phyloP scores from a whole-genome alignment of 495 filamentous ascomycete species.

The Schizothecium vesticola region DNA sequence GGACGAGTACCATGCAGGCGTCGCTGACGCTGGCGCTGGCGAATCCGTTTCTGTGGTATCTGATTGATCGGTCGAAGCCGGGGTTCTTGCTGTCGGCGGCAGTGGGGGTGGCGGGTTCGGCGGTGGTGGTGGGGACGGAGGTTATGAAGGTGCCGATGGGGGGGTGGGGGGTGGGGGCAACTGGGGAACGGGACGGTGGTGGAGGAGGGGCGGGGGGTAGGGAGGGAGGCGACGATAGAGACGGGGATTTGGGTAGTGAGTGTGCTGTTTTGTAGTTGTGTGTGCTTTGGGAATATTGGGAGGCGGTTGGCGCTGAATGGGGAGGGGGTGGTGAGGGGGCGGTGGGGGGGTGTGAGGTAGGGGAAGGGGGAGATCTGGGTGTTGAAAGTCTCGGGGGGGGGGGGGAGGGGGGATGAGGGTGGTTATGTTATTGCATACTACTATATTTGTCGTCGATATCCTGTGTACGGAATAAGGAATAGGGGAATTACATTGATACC shows the following conservation, averaged over 20 bases:
- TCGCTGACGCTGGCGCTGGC: conserved; percentile 85
- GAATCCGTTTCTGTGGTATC: conserved; percentile 93
- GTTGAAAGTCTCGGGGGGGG: too few relatives aligned
- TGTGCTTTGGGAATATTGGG: conserved; percentile 96
- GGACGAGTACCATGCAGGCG: conserved; percentile 90
- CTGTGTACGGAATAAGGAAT: neutral
- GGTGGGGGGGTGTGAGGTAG: conserved; percentile 34
- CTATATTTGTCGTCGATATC: neutral
- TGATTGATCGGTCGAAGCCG: conserved; percentile 82
- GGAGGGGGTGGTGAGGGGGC: conserved; percentile 27
- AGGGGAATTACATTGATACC: neutral
- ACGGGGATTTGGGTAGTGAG: conserved; percentile 82
- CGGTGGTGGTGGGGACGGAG: conserved; percentile 49
- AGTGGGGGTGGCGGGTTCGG: conserved; percentile 64
- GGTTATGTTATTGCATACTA: neutral
- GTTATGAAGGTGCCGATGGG: too few relatives aligned
- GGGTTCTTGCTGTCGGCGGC: conserved; percentile 71
- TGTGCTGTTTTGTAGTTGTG: conserved; percentile 86
- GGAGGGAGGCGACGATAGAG: conserved; percentile 71
- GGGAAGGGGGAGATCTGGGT: neutral
- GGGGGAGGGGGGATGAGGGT: neutral
- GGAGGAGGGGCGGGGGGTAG: neutral
- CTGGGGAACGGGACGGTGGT: neutral
- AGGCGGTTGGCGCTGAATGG: conserved; percentile 60
- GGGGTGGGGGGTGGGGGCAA: neutral